phyloP scores from a whole-genome alignment of 2,329 filamentous ascomycete genomes.

The Paecilomyces variotii region DNA sequence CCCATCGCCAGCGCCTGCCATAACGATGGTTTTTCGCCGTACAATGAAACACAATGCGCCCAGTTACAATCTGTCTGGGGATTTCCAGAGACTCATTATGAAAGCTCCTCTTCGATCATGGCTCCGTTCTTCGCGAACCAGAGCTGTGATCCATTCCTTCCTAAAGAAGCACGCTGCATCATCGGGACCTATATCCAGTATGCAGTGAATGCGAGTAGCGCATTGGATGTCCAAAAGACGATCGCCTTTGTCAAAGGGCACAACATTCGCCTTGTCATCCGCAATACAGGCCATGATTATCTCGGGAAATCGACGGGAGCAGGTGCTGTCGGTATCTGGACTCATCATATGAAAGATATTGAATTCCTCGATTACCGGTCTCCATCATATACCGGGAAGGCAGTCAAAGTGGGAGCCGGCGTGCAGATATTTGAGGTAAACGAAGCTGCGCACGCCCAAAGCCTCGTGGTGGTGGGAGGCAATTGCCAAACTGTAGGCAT shows the following conservation, averaged over 20 bases:
- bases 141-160: too few species aligned
- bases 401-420: slow-evolving; percentile 48
- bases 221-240: slow-evolving; percentile 14
- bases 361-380: slow-evolving; percentile 27
- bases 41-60: too few species aligned
- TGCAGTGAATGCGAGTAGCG: too few species aligned
- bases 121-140: too few species aligned
- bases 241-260: slow-evolving; percentile 36
- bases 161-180: too few species aligned
- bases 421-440: slow-evolving; percentile 45
- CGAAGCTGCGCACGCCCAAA: slow-evolving; percentile 34
- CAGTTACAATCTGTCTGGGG: too few species aligned
- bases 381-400: slow-evolving; percentile 42
- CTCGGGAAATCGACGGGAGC: slow-evolving; percentile 45
- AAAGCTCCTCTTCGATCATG: too few species aligned
- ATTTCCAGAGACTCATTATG: too few species aligned
- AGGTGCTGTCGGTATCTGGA: slow-evolving; percentile 36
- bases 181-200: too few species aligned
- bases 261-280: slow-evolving; percentile 44
- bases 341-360: slow-evolving; percentile 22
- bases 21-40: too few species aligned
- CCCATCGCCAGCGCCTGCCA: too few species aligned
- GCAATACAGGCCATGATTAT: slow-evolving; percentile 35
- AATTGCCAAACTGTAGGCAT: slow-evolving; percentile 49
- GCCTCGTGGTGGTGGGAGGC: slow-evolving; percentile 48